Conservation (phyloP, 306 rosid species). For the Dalbergia cultrata region DNA sequence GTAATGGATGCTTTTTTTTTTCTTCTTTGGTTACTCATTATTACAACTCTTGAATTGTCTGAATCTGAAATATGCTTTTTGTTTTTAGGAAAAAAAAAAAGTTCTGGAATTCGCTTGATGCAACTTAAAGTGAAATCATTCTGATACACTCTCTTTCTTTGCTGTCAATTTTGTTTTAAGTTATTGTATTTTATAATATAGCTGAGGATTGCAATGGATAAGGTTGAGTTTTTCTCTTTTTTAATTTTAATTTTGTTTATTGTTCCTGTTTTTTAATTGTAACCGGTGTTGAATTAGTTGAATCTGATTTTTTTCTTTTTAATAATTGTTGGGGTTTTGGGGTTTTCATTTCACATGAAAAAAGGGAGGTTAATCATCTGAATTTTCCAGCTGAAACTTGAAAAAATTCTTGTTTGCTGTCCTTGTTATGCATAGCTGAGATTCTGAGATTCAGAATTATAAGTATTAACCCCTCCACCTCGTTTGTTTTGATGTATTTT, state of each 20-base stretch:
- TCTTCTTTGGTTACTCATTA: not conserved
- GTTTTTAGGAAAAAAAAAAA: too few relatives aligned
- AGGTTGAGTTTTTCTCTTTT: not conserved
- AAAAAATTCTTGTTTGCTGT: not conserved
- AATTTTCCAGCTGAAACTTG: constrained; percentile 13
- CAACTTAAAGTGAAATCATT: not conserved
- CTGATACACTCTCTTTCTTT: not conserved
- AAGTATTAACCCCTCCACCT: not conserved
- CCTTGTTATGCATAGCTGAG: not conserved
- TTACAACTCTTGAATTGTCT: not conserved
- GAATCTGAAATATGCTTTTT: not conserved
- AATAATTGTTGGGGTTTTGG: not conserved
- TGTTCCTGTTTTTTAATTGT: not conserved
- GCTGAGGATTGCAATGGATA: not conserved
- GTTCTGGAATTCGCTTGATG: not conserved
- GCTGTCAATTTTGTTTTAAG: not conserved
- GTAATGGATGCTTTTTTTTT: not conserved
- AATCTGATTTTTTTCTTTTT: constrained; percentile 1
- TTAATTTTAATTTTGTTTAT: not conserved
- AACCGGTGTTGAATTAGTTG: not conserved
- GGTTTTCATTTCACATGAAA: not conserved
- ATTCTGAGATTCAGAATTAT: not conserved
- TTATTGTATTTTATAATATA: not conserved
- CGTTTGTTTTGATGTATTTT: constrained; percentile 44
- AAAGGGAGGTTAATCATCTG: not conserved